A percentile compares a stretch with the other conserved stretches of the same genome.
Conservation (phyloP, 139 green algal species). For the Chlamydomonas applanata region DNA sequence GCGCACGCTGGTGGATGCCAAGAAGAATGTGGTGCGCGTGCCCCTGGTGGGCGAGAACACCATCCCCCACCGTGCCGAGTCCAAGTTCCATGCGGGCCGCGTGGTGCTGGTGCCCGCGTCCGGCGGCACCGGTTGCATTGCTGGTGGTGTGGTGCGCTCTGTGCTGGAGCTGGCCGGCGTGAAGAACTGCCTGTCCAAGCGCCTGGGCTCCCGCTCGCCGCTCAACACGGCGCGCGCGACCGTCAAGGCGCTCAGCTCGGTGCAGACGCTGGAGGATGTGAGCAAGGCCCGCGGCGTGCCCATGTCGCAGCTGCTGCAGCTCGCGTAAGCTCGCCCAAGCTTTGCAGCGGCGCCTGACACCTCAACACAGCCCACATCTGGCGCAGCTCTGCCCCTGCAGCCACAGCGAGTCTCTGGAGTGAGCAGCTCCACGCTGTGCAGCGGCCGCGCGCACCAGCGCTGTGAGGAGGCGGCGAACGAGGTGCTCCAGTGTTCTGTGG, state of each 20-base stretch:
- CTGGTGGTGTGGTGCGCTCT: constrained; percentile 78
- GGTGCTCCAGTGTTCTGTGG: no score
- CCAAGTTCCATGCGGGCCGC: constrained; percentile 77
- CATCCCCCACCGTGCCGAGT: constrained; percentile 85
- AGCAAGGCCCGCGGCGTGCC: constrained; percentile 58
- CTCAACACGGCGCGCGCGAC: constrained; percentile 94
- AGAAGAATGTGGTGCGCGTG: constrained; percentile 57
- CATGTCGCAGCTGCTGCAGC: constrained; percentile 62
- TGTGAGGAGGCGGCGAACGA: no score
- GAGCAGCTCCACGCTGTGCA: no score
- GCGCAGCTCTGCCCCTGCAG: no score
- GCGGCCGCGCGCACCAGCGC: no score
- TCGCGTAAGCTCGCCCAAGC: background rate
- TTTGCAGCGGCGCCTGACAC: no score
- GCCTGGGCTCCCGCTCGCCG: constrained; percentile 80
- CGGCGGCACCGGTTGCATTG: constrained; percentile 83
- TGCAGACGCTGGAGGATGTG: constrained; percentile 76
- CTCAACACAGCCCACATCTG: no score
- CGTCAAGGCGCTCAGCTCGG: constrained; percentile 65
- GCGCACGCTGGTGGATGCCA: constrained; percentile 79
- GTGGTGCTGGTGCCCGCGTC: constrained; percentile 87
- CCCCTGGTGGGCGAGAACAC: constrained; percentile 65
- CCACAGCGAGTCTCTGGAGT: no score
- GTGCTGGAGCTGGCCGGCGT: constrained; percentile 91
- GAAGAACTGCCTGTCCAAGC: constrained; percentile 93